Evolutionary conservation across 2,329 filamentous ascomycete species (phyloP).

Genomic region (Colletotrichum nymphaeae): DNA sequence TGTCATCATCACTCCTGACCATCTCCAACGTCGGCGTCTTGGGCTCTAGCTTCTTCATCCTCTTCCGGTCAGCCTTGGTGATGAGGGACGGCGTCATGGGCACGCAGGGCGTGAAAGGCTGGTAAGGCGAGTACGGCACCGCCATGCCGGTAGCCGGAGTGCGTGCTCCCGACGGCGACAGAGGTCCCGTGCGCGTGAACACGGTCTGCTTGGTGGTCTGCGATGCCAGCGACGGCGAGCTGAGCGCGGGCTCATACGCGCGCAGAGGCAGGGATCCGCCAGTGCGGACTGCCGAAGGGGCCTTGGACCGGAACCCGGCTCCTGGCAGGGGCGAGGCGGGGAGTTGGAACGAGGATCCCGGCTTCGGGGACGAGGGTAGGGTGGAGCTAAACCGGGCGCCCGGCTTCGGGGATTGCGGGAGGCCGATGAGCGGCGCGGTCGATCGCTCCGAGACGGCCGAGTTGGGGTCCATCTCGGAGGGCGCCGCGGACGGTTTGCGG

Average conservation of each 20-base stretch:
- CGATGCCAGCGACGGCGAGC: slow-evolving; percentile 59
- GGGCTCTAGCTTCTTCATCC: slow-evolving; percentile 72
- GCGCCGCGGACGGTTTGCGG: slow-evolving; percentile 51
- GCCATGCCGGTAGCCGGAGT: slow-evolving; percentile 72
- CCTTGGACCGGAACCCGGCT: slow-evolving; percentile 59
- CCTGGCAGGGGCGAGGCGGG: slow-evolving; percentile 61
- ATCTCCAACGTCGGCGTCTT: slow-evolving; percentile 72
- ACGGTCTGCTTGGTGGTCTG: slow-evolving; percentile 72
- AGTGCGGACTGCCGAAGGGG: slow-evolving; percentile 66
- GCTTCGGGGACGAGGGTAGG: slow-evolving; percentile 62
- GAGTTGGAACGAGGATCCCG: slow-evolving; percentile 61
- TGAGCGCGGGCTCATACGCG: slow-evolving; percentile 68
- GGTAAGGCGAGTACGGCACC: slow-evolving; percentile 81
- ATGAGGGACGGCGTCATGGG: slow-evolving; percentile 82
- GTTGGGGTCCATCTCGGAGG: slow-evolving; percentile 55
- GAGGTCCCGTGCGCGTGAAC: slow-evolving; percentile 66
- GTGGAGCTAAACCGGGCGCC: slow-evolving; percentile 49
- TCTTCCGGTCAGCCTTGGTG: slow-evolving; percentile 76
- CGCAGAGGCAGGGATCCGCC: slow-evolving; percentile 69
- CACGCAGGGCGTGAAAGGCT: slow-evolving; percentile 80
- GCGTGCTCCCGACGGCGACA: slow-evolving; percentile 67
- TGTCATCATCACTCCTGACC: slow-evolving; percentile 71
- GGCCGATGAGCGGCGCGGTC: slow-evolving; percentile 61
- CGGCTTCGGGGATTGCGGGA: slow-evolving; percentile 58
- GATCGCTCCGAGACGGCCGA: slow-evolving; percentile 65